A percentile compares a stretch with the other conserved stretches of the same genome.
phyloP scores from a whole-genome alignment of 345 rosid species.

The Kernera saxatilis region DNA sequence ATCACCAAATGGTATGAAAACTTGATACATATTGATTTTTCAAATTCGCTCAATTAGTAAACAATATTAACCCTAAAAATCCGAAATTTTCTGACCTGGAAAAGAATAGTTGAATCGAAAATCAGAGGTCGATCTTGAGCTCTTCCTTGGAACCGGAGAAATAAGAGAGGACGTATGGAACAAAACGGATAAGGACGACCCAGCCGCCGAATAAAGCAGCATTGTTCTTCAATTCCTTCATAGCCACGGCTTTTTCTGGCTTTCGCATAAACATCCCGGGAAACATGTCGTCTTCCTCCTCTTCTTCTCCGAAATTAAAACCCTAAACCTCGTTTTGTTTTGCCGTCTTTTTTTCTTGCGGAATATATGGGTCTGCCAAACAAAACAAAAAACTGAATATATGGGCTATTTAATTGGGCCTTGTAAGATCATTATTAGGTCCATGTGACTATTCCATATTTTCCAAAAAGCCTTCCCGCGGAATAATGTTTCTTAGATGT shows the following conservation, averaged over 20 bases:
- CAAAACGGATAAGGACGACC: constrained; percentile 54
- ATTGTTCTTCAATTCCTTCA: constrained; percentile 66
- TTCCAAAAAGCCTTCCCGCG: neutral
- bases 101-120: neutral
- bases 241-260: constrained; percentile 77
- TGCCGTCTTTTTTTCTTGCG: neutral
- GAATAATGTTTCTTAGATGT: neutral
- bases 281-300: constrained; percentile 40
- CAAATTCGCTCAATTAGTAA: neutral
- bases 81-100: neutral
- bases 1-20: neutral
- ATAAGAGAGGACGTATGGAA: constrained; percentile 69
- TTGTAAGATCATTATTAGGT: neutral
- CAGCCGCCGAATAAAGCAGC: constrained; percentile 56
- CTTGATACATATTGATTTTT: neutral
- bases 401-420: neutral
- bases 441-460: neutral
- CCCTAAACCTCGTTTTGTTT: neutral
- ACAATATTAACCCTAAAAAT: neutral
- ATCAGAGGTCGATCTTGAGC: constrained; percentile 67
- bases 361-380: no score
- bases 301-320: neutral
- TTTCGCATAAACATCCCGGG: constrained; percentile 75
- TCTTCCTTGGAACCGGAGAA: constrained; percentile 61
- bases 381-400: neutral